These are phyloP conservation scores for Gloeopeniophorella convolvens DNA, from an alignment of 768 basidiomycete genomes.

Conservation along the genomic window DNA sequence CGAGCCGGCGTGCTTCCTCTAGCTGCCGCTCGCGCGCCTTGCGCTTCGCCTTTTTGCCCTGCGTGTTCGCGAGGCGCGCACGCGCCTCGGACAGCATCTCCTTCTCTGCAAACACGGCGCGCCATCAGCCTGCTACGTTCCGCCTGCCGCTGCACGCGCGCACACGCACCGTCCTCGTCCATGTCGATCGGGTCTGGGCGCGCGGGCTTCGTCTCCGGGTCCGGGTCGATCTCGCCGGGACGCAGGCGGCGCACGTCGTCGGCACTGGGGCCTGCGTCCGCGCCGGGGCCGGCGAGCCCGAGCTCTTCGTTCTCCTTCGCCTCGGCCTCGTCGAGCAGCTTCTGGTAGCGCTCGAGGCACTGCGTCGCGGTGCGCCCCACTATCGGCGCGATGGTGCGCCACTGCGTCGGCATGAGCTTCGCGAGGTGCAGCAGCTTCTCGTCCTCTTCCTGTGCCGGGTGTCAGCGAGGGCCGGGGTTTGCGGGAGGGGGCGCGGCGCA, in stretches of 20 bases:
- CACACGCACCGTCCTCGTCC: constrained; percentile 95
- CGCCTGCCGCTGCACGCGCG: too few relatives aligned
- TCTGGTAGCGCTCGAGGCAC: constrained; percentile 97
- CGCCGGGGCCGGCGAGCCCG: constrained; percentile 79
- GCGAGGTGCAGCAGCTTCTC: constrained; percentile 97
- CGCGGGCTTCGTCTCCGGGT: constrained; percentile 97
- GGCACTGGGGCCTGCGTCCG: constrained; percentile 80
- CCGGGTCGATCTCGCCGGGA: constrained; percentile 97
- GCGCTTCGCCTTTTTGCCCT: constrained; percentile 98
- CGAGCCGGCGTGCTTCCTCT: constrained; percentile 91
- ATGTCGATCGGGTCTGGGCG: constrained; percentile 99
- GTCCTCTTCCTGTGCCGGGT: constrained; percentile 71
- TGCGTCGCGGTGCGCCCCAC: constrained; percentile 97
- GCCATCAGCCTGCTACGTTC: too few relatives aligned
- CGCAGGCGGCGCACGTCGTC: constrained; percentile 86
- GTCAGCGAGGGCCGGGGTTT: neutral
- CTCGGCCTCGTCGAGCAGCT: constrained; percentile 94
- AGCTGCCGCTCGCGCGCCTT: constrained; percentile 96
- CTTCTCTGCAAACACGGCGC: constrained; percentile 71
- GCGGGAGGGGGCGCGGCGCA: constrained; percentile 27
- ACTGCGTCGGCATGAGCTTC: constrained; percentile 99
- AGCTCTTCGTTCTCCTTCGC: constrained; percentile 94
- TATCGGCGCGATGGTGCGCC: constrained; percentile 98
- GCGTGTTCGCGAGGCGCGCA: constrained; percentile 95
- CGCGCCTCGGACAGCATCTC: constrained; percentile 99